Evolutionary conservation across 2,329 filamentous ascomycete genomes (phyloP).

Genomic region (Sarocladium brachiariae): DNA sequence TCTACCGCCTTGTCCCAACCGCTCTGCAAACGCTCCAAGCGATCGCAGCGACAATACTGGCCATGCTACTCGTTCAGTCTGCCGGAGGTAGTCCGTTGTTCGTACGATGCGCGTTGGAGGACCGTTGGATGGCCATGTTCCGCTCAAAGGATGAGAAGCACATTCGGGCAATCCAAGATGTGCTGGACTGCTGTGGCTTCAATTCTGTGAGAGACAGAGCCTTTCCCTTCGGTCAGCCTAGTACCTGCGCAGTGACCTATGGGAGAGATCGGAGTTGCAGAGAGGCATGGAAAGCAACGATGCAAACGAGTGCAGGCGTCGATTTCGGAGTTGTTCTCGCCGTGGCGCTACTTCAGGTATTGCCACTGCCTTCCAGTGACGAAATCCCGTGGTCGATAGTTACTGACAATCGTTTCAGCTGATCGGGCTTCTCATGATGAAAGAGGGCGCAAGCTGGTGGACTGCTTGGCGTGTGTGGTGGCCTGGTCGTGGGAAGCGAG

Average conservation of each 20-base stretch:
- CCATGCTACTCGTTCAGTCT: slow-evolving; percentile 34
- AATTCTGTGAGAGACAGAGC: slow-evolving; percentile 49
- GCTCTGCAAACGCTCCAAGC: slow-evolving; percentile 35
- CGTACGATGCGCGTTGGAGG: slow-evolving; percentile 46
- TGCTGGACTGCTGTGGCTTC: slow-evolving; percentile 61
- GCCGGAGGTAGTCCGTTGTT: slow-evolving; percentile 24
- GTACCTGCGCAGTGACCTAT: slow-evolving; percentile 39
- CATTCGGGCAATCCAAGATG: slow-evolving; percentile 57
- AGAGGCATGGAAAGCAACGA: slow-evolving; percentile 47
- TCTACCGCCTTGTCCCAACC: slow-evolving; percentile 20
- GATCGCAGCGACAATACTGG: slow-evolving; percentile 35
- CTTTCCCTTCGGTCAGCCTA: slow-evolving; percentile 48
- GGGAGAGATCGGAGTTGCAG: slow-evolving; percentile 41
- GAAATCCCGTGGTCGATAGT: no score
- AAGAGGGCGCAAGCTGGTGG: slow-evolving; percentile 24
- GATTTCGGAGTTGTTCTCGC: slow-evolving; percentile 47
- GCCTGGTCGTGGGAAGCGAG: background rate
- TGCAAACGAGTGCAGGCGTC: slow-evolving; percentile 46
- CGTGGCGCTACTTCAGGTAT: slow-evolving; percentile 51
- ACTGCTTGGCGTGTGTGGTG: slow-evolving; percentile 17
- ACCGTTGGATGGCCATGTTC: slow-evolving; percentile 50
- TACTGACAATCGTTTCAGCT: slow-evolving; percentile 23
- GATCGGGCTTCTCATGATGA: slow-evolving; percentile 23
- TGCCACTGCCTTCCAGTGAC: no score
- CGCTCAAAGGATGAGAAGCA: slow-evolving; percentile 37